phyloP scores from a whole-genome alignment of 1,284 basidiomycete species.

The Ceratobasidium sp. region DNA sequence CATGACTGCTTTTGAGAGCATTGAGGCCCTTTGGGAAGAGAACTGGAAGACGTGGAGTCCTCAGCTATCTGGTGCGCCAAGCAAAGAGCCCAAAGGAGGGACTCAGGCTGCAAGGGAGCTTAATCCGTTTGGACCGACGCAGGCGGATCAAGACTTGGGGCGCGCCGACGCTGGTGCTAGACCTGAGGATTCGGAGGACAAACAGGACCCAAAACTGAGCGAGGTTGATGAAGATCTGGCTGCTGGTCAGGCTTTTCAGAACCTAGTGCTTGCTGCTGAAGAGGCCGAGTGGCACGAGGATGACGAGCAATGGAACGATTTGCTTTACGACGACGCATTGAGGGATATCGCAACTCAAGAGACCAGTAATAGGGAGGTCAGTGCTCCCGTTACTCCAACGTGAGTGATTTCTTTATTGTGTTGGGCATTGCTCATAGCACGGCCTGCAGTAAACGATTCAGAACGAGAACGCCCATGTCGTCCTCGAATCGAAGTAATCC shows the following conservation, averaged over 20 bases:
- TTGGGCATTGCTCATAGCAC: not conserved
- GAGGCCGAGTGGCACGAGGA: conserved; percentile 41
- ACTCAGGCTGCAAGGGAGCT: conserved; percentile 17
- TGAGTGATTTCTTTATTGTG: not conserved
- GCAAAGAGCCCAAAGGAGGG: conserved; percentile 16
- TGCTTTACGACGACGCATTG: conserved; percentile 28
- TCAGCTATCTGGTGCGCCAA: not conserved
- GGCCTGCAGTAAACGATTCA: not conserved
- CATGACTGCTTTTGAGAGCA: conserved; percentile 89
- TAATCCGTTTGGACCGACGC: conserved; percentile 33
- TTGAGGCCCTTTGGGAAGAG: conserved; percentile 77
- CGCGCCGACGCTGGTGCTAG: too few relatives aligned
- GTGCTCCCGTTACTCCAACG: conserved; percentile 29
- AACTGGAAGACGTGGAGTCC: conserved; percentile 69
- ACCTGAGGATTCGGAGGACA: not conserved
- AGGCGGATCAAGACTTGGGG: conserved; percentile 45
- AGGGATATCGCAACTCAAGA: conserved; percentile 23
- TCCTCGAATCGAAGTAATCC: conserved; percentile 9
- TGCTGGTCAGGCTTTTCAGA: conserved; percentile 62
- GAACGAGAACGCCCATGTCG: conserved; percentile 24
- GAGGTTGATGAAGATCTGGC: conserved; percentile 68
- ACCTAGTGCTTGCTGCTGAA: conserved; percentile 56
- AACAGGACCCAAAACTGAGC: conserved; percentile 46
- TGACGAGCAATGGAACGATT: conserved; percentile 37
- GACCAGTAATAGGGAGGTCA: conserved; percentile 1